Base-by-base conservation (phyloP, 768 basidiomycete species). In the Leccinellum rugosiceps region DNA sequence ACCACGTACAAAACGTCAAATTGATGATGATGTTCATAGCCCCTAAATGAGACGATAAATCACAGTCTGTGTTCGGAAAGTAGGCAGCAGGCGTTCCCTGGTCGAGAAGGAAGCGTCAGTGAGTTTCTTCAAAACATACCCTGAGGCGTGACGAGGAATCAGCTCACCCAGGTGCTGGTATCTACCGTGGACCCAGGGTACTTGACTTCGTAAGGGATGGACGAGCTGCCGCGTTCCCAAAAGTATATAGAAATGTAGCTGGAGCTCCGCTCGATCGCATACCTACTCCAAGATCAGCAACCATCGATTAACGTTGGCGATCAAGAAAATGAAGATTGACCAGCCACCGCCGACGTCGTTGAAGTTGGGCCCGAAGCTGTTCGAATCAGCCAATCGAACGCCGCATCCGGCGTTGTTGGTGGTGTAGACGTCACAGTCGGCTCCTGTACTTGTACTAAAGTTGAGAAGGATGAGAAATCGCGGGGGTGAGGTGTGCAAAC, bases 261-360 rank as follows among this genome's bases (percentile, higher is more conserved):
- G 8, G 62, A 45, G 14, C 60, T 67, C 25, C 72, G 63, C 51
- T 74, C 69, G 25, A 74, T 31, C 1, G 72, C 78, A 57, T 76
- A 79, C 72, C 74, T 68, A 34, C 13, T 54, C 3, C 21, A 9
- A 35, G 8, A 41, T 53, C 13, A 57, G 49, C 45, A 45, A 32
- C 9, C 17, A n/a, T 38, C 23, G 30, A 46, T 8, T 3, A 15
- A 17, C 19, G 3, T 7, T 15, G 1, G 5, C 11, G 32, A 62
- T 50, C 1, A 15, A 44, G 58, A 52, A 19, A 30, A 25, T 31
- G 6, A 28, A 31, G 10, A 56, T 5, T 50, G 21, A 75, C 71
- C 71, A 77, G 28, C 76, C 75, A n/a, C 76, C 76, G 8, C 76
- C 76, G 15, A 23, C 31, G 2, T n/a, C 19, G 46, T 77, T 77